phyloP scores from a whole-genome alignment of 345 rosid species.

The Salix exigua region DNA sequence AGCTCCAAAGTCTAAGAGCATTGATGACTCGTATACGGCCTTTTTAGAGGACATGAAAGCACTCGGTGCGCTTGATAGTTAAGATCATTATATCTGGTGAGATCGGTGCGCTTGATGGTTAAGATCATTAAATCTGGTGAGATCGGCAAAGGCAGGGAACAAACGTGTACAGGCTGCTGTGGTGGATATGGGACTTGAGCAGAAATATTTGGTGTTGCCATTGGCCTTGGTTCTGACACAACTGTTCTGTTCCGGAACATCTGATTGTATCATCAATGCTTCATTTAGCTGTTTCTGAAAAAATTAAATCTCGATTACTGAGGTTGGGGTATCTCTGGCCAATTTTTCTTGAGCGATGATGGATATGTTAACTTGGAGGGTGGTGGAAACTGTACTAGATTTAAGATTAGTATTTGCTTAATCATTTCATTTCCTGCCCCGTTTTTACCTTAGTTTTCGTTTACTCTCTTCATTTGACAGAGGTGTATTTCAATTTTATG shows the following conservation, averaged over 20 bases:
- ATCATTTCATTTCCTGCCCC: background rate
- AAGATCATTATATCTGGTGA: constrained; percentile 10
- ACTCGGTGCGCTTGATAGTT: constrained; percentile 90
- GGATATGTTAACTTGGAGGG: background rate
- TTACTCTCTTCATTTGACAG: background rate
- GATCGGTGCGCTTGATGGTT: constrained; percentile 83
- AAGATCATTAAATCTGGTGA: constrained; percentile 9
- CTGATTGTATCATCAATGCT: background rate
- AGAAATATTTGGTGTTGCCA: background rate
- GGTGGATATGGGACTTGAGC: background rate
- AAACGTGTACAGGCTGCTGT: background rate
- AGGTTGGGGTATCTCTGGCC: background rate
- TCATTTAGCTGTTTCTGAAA: background rate
- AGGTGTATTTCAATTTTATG: background rate
- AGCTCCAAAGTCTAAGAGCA: constrained; percentile 62
- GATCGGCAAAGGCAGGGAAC: background rate
- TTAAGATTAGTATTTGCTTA: background rate
- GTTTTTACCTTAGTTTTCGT: no score
- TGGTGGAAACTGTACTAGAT: background rate
- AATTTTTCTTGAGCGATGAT: background rate
- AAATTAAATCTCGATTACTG: background rate
- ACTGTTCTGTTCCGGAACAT: background rate
- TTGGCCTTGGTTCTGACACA: background rate
- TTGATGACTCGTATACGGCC: constrained; percentile 82
- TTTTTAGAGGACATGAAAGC: constrained; percentile 99